These are phyloP conservation scores for Wickerhamiella occidentalis DNA, from an alignment of 805 yeast genomes.

Conservation along the genomic window DNA sequence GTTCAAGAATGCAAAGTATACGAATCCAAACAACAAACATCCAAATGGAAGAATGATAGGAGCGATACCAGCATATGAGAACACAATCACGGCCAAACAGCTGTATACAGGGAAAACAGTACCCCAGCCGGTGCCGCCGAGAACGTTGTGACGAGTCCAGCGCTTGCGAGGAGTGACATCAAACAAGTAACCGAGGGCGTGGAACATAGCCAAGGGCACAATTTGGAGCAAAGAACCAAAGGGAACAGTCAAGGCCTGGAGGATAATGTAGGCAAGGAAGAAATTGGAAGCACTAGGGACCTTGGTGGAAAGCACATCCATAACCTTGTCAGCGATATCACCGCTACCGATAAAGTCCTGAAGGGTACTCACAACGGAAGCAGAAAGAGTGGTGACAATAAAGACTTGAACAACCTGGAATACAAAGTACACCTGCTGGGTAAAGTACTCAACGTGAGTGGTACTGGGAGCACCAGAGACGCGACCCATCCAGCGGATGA, in stretches of 20 bases:
- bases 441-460: slow-evolving; percentile 64
- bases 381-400: slow-evolving; percentile 68
- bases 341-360: slow-evolving; percentile 67
- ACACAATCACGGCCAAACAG: slow-evolving; percentile 56
- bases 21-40: slow-evolving; percentile 51
- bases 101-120: slow-evolving; percentile 68
- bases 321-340: slow-evolving; percentile 34
- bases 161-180: slow-evolving; percentile 86
- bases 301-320: slow-evolving; percentile 58
- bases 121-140: slow-evolving; percentile 69
- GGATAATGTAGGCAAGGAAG: slow-evolving; percentile 67
- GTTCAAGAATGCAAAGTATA: slow-evolving; percentile 69
- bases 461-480: slow-evolving; percentile 58
- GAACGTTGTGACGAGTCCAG: slow-evolving; percentile 61
- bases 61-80: slow-evolving; percentile 71
- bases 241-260: slow-evolving; percentile 69
- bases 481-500: slow-evolving; percentile 66
- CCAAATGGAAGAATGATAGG: slow-evolving; percentile 75
- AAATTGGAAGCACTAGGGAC: slow-evolving; percentile 87
- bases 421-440: slow-evolving; percentile 81
- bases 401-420: slow-evolving; percentile 87
- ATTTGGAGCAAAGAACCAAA: slow-evolving; percentile 69
- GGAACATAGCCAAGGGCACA: slow-evolving; percentile 57
- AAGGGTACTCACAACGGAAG: slow-evolving; percentile 69
- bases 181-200: slow-evolving; percentile 54